phyloP scores from a whole-genome alignment of 2,329 filamentous ascomycete genomes.

The Sporothrix phasma region DNA sequence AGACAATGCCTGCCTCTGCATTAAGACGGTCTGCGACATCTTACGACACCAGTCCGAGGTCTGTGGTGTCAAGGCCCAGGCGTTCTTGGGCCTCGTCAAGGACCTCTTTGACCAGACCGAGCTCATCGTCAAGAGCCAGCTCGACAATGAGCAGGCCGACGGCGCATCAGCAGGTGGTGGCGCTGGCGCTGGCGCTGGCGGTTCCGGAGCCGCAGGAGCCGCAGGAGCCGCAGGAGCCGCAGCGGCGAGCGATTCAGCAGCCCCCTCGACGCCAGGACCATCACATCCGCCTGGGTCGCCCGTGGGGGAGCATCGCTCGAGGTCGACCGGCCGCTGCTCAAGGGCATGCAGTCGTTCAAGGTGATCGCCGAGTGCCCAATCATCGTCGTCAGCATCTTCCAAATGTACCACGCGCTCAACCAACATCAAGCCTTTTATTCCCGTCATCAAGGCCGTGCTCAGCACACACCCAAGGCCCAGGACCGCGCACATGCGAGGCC shows the following conservation, averaged over 20 bases:
- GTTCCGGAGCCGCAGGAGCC: not conserved
- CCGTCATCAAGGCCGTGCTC: constrained; percentile 83
- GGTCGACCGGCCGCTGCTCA: constrained; percentile 69
- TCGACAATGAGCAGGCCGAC: constrained; percentile 62
- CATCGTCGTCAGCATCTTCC: constrained; percentile 96
- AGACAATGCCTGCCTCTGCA: constrained; percentile 95
- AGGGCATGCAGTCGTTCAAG: constrained; percentile 98
- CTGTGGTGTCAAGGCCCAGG: constrained; percentile 68
- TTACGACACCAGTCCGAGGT: constrained; percentile 86
- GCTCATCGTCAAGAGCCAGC: constrained; percentile 85
- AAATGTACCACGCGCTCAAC: constrained; percentile 69
- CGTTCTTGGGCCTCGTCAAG: constrained; percentile 83
- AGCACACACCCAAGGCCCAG: constrained; percentile 82
- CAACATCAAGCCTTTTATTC: constrained; percentile 88
- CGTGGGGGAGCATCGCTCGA: constrained; percentile 70
- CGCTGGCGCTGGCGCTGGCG: constrained; percentile 25
- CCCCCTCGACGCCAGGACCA: constrained; percentile 62
- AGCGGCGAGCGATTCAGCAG: constrained; percentile 33
- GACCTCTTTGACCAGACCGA: constrained; percentile 96
- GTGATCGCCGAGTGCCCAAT: constrained; percentile 96
- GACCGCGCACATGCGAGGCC: constrained; percentile 83
- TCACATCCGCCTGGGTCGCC: constrained; percentile 68
- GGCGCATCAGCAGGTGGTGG: no score
- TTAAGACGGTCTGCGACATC: constrained; percentile 96
- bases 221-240: not conserved